These are phyloP conservation scores for Beauveria caledonica DNA, from an alignment of 2,329 filamentous ascomycete genomes.

Conservation along the genomic window DNA sequence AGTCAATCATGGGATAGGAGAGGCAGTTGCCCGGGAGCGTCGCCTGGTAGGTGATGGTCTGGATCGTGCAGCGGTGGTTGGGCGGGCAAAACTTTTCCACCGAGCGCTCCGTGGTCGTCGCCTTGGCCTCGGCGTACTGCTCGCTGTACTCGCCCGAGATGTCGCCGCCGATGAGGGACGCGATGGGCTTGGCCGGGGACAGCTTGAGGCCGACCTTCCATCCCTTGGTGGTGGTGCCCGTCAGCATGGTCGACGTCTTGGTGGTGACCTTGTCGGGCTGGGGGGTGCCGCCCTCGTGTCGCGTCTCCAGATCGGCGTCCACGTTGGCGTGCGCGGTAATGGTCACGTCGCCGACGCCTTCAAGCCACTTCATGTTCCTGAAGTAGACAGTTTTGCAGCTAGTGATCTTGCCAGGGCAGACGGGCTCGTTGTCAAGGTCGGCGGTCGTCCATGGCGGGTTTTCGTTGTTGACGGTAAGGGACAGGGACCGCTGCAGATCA, in stretches of 20 bases:
- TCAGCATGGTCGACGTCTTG: not conserved
- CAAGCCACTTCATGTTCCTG: not conserved
- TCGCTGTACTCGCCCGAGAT: conserved; percentile 2
- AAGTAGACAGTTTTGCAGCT: not conserved
- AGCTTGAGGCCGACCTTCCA: not conserved
- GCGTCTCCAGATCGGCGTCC: not conserved
- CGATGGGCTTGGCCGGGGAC: not conserved
- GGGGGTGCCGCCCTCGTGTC: not conserved
- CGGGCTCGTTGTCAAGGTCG: not conserved
- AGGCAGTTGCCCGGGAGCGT: not conserved
- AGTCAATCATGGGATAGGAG: not conserved
- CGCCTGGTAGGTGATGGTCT: not conserved
- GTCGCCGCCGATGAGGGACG: not conserved
- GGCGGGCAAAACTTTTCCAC: not conserved
- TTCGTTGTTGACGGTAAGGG: not conserved
- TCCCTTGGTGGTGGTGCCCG: not conserved
- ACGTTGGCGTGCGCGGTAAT: not conserved
- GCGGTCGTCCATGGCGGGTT: not conserved
- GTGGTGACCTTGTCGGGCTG: not conserved
- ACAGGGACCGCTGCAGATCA: not conserved
- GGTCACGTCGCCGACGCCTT: not conserved
- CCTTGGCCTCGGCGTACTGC: not conserved
- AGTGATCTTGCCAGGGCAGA: not conserved
- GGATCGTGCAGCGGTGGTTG: not conserved
- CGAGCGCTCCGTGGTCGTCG: not conserved